Base-by-base conservation (phyloP, 2,329 filamentous ascomycete species). In the Nothomitra cinnamomea region DNA sequence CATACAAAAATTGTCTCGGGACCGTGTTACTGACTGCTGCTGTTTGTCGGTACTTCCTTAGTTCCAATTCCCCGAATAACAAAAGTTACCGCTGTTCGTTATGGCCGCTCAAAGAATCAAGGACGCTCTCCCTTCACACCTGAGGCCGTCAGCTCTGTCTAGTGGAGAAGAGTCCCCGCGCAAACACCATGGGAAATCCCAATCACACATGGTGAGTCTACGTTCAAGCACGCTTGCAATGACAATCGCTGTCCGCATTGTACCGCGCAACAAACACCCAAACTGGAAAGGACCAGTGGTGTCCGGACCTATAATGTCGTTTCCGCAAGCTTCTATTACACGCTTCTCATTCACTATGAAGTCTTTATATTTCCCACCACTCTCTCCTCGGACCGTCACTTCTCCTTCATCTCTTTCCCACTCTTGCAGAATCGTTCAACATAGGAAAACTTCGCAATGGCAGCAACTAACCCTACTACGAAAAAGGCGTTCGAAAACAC, bases 401-500 rank as follows among this genome's bases (percentile, higher is more conserved):
- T 32, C 28, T 32, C 28, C 45, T 28, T 35, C 38, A 6, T 5
- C 38, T 5, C 38, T n/a, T n/a, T 8, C 12, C 22, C 22, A 28
- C 17, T 28, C 15, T 22, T 21, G 24, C 21, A 25, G 43, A 28
- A 13, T 15, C 10, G 6, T 28, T n/a, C 19, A 6, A 13, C 24
- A 17, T 17, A 24, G 3, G 17, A 19, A 17, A 40, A 3, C 28
- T 42, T 22, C 15, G 15, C 32, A n/a, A 36, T 19, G 32, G 21
- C 21, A 49, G 4, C 28, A 49, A 49, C 19, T 49, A 32, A 49
- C 45, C n/a, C 10, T 24, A 17, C 15, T 13, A 12, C 13, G 17
- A 15, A 32, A 13, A 69, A 96, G 92, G 92, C 92, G 58, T 98
- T 98, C 69, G 92, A 98, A 73, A 96, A 96, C 80, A 94, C 92